Evolutionary conservation across 495 filamentous ascomycete species (phyloP).

Genomic region (Daldinia decipiens): DNA sequence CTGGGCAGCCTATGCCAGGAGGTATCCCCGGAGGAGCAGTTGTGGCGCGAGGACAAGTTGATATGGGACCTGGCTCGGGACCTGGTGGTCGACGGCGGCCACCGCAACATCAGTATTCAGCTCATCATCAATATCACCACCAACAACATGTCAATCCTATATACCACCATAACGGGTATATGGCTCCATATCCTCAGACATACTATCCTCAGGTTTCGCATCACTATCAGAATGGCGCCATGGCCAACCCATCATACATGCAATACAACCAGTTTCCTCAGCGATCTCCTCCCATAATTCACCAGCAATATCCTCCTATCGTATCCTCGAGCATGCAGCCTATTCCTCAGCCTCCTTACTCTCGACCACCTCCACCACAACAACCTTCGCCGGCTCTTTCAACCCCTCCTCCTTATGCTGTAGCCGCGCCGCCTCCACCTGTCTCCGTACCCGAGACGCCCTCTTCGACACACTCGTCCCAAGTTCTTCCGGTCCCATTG

Average conservation of each 20-base stretch:
- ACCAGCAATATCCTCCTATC: slow-evolving; percentile 57
- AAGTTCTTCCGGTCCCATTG: slow-evolving; percentile 51
- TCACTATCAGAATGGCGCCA: slow-evolving; percentile 55
- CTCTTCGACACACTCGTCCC: slow-evolving; percentile 58
- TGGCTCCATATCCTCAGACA: slow-evolving; percentile 51
- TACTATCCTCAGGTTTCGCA: slow-evolving; percentile 54
- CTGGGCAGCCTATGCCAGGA: slow-evolving; percentile 66
- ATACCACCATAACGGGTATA: slow-evolving; percentile 51
- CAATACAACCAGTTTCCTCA: slow-evolving; percentile 52
- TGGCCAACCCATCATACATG: slow-evolving; percentile 50
- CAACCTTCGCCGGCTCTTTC: slow-evolving; percentile 54
- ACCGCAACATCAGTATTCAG: slow-evolving; percentile 50
- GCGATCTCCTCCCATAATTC: slow-evolving; percentile 53
- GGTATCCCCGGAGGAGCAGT: slow-evolving; percentile 40
- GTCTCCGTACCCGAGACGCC: slow-evolving; percentile 50
- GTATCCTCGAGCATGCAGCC: slow-evolving; percentile 49
- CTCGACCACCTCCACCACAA: slow-evolving; percentile 50
- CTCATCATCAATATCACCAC: slow-evolving; percentile 47
- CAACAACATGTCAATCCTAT: slow-evolving; percentile 48
- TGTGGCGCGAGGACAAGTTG: slow-evolving; percentile 42
- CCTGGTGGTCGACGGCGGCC: slow-evolving; percentile 41
- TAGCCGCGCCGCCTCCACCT: slow-evolving; percentile 53
- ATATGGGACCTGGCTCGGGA: slow-evolving; percentile 53
- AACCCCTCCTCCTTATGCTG: slow-evolving; percentile 52
- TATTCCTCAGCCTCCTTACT: slow-evolving; percentile 48